Percentiles rank a stretch among this genome's conserved stretches.
Evolutionary conservation across 1,284 basidiomycete species (phyloP).

Genomic region (Ustilago curta): DNA sequence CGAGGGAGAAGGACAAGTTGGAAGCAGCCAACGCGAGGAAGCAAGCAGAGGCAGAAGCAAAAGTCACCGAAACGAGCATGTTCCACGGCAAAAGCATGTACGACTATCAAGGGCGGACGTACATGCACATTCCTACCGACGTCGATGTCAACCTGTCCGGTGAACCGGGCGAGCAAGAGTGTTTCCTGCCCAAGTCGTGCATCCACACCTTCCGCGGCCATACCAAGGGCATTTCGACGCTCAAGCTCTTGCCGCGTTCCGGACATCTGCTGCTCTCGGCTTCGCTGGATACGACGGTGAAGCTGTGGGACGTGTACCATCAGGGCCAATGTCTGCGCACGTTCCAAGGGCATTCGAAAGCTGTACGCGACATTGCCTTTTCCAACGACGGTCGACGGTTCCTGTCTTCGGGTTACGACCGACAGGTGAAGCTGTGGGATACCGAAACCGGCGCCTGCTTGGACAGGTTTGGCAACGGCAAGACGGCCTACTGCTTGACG

Average conservation of each 20-base stretch:
- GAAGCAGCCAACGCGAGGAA: conserved; percentile 73
- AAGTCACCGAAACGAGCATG: conserved; percentile 88
- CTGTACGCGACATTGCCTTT: conserved; percentile 94
- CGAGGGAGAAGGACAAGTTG: conserved; percentile 72
- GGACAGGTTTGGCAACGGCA: conserved; percentile 94
- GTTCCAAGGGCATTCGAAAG: conserved; percentile 95
- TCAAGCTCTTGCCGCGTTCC: conserved; percentile 89
- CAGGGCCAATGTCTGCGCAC: conserved; percentile 96
- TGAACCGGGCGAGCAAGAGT: conserved; percentile 86
- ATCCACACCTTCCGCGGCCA: conserved; percentile 99
- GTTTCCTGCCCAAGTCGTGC: conserved; percentile 93
- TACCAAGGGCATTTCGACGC: conserved; percentile 93
- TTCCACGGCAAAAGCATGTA: conserved; percentile 97
- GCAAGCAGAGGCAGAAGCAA: conserved; percentile 81
- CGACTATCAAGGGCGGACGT: conserved; percentile 98
- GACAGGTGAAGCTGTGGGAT: conserved; percentile 98
- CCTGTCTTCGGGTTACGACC: conserved; percentile 92
- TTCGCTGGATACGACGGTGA: conserved; percentile 99
- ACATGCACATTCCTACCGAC: conserved; percentile 87
- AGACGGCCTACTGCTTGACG: conserved; percentile 91
- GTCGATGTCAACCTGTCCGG: conserved; percentile 77
- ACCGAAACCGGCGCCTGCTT: conserved; percentile 97
- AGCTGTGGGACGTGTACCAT: conserved; percentile 99
- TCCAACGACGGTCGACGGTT: conserved; percentile 91
- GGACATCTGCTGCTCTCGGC: conserved; percentile 93